phyloP scores from a whole-genome alignment of 305 asterid genomes.

The Fraxinus floribunda region DNA sequence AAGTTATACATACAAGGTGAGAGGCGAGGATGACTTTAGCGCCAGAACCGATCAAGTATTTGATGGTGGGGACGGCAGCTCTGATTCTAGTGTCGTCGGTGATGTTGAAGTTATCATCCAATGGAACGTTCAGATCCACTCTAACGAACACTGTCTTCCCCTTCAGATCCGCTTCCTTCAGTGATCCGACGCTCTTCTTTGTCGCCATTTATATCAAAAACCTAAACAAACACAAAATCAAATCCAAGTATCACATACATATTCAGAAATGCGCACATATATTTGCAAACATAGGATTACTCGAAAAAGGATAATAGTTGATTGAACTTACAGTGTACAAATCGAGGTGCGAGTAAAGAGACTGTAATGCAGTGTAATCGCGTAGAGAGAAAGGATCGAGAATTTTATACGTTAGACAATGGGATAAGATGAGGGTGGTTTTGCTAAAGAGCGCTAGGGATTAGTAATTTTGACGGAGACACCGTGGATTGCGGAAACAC shows the following conservation, averaged over 20 bases:
- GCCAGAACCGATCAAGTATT: slow-evolving; percentile 37
- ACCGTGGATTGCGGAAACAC: neutral
- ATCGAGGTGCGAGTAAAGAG: neutral
- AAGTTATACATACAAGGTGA: slow-evolving; percentile 31
- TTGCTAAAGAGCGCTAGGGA: neutral
- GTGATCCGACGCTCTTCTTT: slow-evolving; percentile 43
- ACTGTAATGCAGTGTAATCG: neutral
- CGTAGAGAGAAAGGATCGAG: neutral
- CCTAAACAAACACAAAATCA: neutral
- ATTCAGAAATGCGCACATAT: neutral
- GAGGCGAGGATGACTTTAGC: slow-evolving; percentile 42
- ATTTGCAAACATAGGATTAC: neutral
- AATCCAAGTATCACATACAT: neutral
- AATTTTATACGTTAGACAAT: neutral
- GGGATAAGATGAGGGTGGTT: neutral
- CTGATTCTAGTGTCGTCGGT: slow-evolving; percentile 44
- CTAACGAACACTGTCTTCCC: slow-evolving; percentile 42
- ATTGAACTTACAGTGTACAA: neutral
- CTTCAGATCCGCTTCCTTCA: slow-evolving; percentile 36
- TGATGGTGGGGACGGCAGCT: slow-evolving; percentile 44
- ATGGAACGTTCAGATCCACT: slow-evolving; percentile 44
- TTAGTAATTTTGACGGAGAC: neutral
- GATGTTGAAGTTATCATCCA: slow-evolving; percentile 38
- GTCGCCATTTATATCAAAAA: slow-evolving; percentile 29
- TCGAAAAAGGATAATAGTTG: neutral